Conservation (phyloP, 345 rosid genomes). For the Pugionium cornutum region DNA sequence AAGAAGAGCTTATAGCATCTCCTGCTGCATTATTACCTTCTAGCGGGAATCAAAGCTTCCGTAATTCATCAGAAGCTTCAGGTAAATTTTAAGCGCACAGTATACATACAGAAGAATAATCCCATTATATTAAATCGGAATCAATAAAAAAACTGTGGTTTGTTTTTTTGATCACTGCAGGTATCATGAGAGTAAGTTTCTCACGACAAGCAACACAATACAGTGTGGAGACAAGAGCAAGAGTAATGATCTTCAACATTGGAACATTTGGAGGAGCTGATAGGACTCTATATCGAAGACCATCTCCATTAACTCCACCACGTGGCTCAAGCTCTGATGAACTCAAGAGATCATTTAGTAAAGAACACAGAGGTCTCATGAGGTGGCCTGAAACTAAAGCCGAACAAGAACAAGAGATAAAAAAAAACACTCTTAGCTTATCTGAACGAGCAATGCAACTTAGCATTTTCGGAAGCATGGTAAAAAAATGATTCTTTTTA, state of each 20-base stretch:
- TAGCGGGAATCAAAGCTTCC: constrained; percentile 56
- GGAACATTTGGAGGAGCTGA: constrained; percentile 63
- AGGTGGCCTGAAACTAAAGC: constrained; percentile 68
- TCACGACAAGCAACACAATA: constrained; percentile 56
- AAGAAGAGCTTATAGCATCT: constrained; percentile 59
- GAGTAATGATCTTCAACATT: constrained; percentile 63
- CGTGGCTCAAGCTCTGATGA: constrained; percentile 49
- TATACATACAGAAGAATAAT: not conserved
- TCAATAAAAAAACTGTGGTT: not conserved
- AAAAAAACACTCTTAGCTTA: constrained; percentile 48
- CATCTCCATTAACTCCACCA: constrained; percentile 50
- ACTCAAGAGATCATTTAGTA: constrained; percentile 50
- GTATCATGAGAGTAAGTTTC: constrained; percentile 47
- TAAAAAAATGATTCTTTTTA: constrained; percentile 25
- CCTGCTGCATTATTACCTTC: constrained; percentile 65
- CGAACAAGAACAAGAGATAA: constrained; percentile 39
- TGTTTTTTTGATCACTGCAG: constrained; percentile 10
- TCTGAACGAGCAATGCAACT: constrained; percentile 80
- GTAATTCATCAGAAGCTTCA: constrained; percentile 47
- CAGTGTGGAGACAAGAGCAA: constrained; percentile 78
- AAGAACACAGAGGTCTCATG: constrained; percentile 57
- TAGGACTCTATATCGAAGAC: constrained; percentile 42
- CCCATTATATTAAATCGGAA: not conserved
- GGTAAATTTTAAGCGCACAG: constrained; percentile 43
- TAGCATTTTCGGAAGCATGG: constrained; percentile 82